Evolutionary conservation across 257 asterid genomes (phyloP).

Genomic region (Cruciata laevipes): DNA sequence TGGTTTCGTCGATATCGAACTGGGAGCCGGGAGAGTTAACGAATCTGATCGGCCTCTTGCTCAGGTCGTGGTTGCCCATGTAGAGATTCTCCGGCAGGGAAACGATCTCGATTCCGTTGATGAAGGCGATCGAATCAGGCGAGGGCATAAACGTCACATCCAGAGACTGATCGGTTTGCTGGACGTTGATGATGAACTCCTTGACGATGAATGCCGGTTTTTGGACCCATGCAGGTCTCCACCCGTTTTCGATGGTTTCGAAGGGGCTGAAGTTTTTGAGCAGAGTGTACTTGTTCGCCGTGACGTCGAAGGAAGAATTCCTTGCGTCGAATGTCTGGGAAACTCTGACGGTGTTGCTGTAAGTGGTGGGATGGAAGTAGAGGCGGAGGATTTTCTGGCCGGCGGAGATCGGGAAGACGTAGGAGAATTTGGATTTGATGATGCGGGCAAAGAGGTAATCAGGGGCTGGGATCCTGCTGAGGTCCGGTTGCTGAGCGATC

Average conservation of each 20-base stretch:
- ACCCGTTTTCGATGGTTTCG: too few relatives aligned
- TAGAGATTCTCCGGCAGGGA: background rate
- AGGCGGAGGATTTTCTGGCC: too few relatives aligned
- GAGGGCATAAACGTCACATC: background rate
- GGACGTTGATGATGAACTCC: constrained; percentile 11
- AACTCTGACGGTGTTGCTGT: constrained; percentile 12
- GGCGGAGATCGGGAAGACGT: too few relatives aligned
- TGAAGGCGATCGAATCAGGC: background rate
- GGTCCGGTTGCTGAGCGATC: too few relatives aligned
- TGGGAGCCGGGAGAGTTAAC: background rate
- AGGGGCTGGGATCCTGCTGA: too few relatives aligned
- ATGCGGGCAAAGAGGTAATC: too few relatives aligned
- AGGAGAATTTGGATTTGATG: too few relatives aligned
- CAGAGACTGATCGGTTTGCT: background rate
- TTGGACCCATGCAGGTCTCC: background rate
- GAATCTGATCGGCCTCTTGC: background rate
- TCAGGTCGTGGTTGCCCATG: background rate
- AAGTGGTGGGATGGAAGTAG: constrained; percentile 35
- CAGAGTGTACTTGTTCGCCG: constrained; percentile 34
- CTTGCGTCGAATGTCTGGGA: background rate
- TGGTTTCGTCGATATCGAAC: background rate
- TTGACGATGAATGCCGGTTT: constrained; percentile 1
- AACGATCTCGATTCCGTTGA: background rate
- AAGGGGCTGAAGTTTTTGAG: constrained; percentile 41
- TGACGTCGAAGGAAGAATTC: constrained; percentile 27